A percentile compares a stretch with the other conserved stretches of the same genome.
Evolutionary conservation across 225 moss, liverwort and hornwort genomes (phyloP).

Genomic region (Marchantia polymorpha): DNA sequence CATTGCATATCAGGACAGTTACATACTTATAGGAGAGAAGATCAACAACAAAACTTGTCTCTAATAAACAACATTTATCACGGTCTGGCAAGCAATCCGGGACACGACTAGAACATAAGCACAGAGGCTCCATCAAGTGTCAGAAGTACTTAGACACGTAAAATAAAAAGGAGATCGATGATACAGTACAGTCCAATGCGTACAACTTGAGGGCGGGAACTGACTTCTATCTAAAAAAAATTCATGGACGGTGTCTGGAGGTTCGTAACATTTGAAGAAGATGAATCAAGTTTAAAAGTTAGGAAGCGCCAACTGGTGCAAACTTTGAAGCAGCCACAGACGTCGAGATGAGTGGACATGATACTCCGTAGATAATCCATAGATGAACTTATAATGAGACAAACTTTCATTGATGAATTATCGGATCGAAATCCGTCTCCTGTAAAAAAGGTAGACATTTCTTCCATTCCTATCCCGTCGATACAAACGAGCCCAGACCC

Average conservation of each 20-base stretch:
- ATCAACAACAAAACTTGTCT: not conserved
- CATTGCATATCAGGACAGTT: not conserved
- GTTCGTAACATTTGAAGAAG: not conserved
- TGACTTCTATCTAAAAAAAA: not conserved
- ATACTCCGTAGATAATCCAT: too few relatives aligned
- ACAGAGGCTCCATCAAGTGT: not conserved
- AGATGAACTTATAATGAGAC: too few relatives aligned
- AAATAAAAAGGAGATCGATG: not conserved
- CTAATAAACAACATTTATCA: not conserved
- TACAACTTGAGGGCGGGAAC: not conserved
- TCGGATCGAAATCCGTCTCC: too few relatives aligned
- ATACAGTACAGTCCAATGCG: not conserved
- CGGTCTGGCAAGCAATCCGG: not conserved
- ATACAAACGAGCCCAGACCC: too few relatives aligned
- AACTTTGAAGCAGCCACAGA: too few relatives aligned
- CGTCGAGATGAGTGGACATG: too few relatives aligned
- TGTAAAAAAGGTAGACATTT: too few relatives aligned
- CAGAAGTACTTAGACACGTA: not conserved
- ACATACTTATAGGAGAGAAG: not conserved
- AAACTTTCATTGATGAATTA: too few relatives aligned
- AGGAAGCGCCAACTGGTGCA: too few relatives aligned
- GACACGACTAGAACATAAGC: not conserved
- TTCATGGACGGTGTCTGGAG: not conserved
- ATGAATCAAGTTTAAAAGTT: too few relatives aligned
- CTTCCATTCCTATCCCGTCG: too few relatives aligned